Evolutionary conservation across 225 moss, liverwort and hornwort genomes (phyloP), one percentile per base, ranked within the genome.

Genomic region (Pseudoscleropodium purum): DNA sequence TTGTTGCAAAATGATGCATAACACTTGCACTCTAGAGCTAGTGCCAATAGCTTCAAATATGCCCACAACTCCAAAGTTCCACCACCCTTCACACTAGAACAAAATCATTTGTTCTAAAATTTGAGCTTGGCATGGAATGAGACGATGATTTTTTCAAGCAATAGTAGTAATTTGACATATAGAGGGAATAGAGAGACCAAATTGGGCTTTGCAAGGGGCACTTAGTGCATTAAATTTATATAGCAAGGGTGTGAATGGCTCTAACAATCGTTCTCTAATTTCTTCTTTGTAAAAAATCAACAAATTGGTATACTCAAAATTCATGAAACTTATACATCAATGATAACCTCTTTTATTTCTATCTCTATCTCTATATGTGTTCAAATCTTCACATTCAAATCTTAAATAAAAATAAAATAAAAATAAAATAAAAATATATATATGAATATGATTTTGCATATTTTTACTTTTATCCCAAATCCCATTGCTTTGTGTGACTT

Each of bases 61-160:
- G 13, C 1, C 13, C 4, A n/a, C 0, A 4, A 7, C 6, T 68
- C 21, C 21, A n/a, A 68, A 68, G 12, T 21, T 68, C 23, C 1
- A 11, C 20, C n/a, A 68, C 23, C 39, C 1, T 39, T 69, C 4
- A 24, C 2, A 12, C 39, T 69, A 24, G 23, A 33, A 67, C 36
- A 67, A 36, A 67, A 67, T 36, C 11, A 5, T 69, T 24, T 23
- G 7, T n/a, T 69, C 4, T 2, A 69, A 39, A 39, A 39, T 23
- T 69, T 23, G 7, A 69, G 4, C 13, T 69, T 23, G 10, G 7
- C 13, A 39, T 2, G 1, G 13, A 36, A 39, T 39, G 39, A 6
- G 7, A 69, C 0, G 2, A 1, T 69, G n/a, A 5, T 10, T 3
- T 69, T n/a, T n/a, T 69, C n/a, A 69, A 39, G 13, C 12, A 21